These are phyloP conservation scores for Trametes sanguinea DNA, from an alignment of 768 basidiomycete species.

Conservation along the genomic window DNA sequence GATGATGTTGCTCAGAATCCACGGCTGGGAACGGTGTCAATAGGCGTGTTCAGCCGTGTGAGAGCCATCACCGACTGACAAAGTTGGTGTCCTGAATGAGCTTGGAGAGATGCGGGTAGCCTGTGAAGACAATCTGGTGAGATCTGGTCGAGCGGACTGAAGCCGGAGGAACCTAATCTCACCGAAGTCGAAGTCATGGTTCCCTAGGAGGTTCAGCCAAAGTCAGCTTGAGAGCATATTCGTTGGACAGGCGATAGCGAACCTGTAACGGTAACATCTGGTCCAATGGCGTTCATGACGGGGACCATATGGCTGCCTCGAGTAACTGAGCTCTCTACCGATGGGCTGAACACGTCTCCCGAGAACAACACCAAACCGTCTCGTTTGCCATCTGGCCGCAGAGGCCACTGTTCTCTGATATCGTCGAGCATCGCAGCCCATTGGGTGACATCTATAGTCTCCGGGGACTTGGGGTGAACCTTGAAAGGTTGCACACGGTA, in stretches of 20 bases:
- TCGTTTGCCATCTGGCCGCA: conserved; percentile 47
- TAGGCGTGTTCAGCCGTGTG: neutral
- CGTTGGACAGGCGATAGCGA: conserved; percentile 27
- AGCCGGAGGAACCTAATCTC: conserved; percentile 10
- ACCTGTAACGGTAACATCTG: conserved; percentile 84
- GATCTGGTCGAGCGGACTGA: neutral
- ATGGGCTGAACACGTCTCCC: conserved; percentile 87
- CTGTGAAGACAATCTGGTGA: conserved; percentile 31
- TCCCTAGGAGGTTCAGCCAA: conserved; percentile 49
- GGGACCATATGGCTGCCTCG: conserved; percentile 94
- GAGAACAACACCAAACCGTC: conserved; percentile 86
- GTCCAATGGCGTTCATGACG: conserved; percentile 76
- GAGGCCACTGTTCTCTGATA: conserved; percentile 59
- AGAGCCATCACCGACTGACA: conserved; percentile 42
- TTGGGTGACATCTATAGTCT: conserved; percentile 85
- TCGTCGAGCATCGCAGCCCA: conserved; percentile 73
- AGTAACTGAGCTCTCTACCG: conserved; percentile 84
- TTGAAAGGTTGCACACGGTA: conserved; percentile 84
- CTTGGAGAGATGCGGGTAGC: conserved; percentile 64
- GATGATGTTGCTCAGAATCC: conserved; percentile 87
- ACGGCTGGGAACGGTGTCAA: conserved; percentile 54
- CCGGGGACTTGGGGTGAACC: conserved; percentile 47
- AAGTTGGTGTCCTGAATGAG: conserved; percentile 75
- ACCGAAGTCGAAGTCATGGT: conserved; percentile 94
- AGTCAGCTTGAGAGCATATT: neutral